phyloP scores from a whole-genome alignment of 2,329 filamentous ascomycete species.

The Sphaerulina vaccinii region DNA sequence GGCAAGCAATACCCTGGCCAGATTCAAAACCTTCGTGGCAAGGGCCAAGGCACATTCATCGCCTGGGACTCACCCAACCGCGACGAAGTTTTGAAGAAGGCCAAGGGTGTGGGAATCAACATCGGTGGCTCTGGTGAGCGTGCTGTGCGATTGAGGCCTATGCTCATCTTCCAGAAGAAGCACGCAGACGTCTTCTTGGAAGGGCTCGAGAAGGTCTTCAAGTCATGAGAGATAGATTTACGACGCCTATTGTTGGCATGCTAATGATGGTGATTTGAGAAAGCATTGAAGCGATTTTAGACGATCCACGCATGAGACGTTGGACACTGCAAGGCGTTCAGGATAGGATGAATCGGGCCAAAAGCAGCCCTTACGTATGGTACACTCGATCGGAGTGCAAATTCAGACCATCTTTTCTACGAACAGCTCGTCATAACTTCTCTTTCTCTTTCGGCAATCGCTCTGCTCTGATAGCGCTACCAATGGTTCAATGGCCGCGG shows the following conservation, averaged over 20 bases:
- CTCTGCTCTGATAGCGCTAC: too few relatives aligned
- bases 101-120: constrained; percentile 79
- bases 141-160: constrained; percentile 79
- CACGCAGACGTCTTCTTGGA: constrained; percentile 82
- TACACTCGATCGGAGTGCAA: background rate
- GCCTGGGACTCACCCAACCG: constrained; percentile 82
- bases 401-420: too few relatives aligned
- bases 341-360: background rate
- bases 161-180: constrained; percentile 88
- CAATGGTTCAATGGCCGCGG: too few relatives aligned
- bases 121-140: constrained; percentile 76
- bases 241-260: constrained; percentile 1
- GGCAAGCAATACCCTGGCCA: constrained; percentile 70
- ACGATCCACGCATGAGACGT: constrained; percentile 3
- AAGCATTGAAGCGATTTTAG: constrained; percentile 13
- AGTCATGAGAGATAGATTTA: constrained; percentile 24
- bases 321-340: constrained; percentile 16
- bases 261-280: constrained; percentile 4
- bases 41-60: constrained; percentile 87
- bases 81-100: constrained; percentile 74
- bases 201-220: constrained; percentile 37
- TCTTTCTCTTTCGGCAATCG: too few relatives aligned
- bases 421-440: too few relatives aligned
- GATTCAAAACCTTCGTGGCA: constrained; percentile 80
- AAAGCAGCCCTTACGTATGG: background rate